Evolutionary conservation across 345 rosid species (phyloP), one percentile per base, ranked within the genome.

Genomic region (Theobroma cacao): DNA sequence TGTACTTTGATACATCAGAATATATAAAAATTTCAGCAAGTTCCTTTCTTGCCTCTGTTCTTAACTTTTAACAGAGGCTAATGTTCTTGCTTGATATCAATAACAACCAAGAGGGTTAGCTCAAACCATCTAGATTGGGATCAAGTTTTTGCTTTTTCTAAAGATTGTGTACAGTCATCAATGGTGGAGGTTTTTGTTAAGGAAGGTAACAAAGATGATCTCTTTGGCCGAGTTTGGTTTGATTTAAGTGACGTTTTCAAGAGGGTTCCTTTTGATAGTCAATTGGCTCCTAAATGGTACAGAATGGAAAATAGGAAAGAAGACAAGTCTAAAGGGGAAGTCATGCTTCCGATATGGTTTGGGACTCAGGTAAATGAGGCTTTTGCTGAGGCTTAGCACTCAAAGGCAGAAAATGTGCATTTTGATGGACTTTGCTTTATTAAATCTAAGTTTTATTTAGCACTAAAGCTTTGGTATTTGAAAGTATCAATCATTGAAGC

Each of bases 331-430:
- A 81, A 86, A 67, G 84, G 91, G 5, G 92, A 90, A 79, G 80
- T 92, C 50, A 92, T 92, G 93, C 82, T 89, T 40, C 85, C 97
- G 0, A 78, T 88, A n/a, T 92, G 97, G 94, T 89, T 89, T 30
- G 97, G 97, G 47, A 90, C 94, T 67, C 97, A 92, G 73, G 97
- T 93, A 7, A 94, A 92, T 2, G 94, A 92, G 61, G 90, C 92
- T 5, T 92, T 90, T 74, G 78, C 89, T 1, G 94, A 90, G 76
- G 92, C 97, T 7, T 92, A 94, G 94, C 94, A 92, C 72, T 89
- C 94, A 0, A 88, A 88, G 80, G 87, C 92, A 3, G 91, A 91
- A n/a, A 89, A 86, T 76, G 89, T 92, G 36, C 91, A 88, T 72
- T 79, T 84, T 70, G 93, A 90, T 14, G 91, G 89, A 3, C 90